Conservation (phyloP, 495 filamentous ascomycete genomes). For the Trichocladium uniseriatum region DNA sequence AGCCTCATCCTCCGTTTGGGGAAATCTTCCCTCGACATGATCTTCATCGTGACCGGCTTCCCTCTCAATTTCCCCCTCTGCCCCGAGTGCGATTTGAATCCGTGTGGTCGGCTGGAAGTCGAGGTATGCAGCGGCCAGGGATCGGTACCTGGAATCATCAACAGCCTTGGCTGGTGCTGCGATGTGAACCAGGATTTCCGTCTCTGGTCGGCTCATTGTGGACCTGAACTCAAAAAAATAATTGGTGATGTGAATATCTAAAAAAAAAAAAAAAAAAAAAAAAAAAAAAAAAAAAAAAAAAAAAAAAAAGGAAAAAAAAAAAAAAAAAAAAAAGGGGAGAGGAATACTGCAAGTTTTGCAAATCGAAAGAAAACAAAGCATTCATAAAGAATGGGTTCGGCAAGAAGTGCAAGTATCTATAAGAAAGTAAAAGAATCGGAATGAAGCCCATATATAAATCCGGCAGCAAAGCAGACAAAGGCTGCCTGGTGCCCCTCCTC, state of each 20-base stretch:
- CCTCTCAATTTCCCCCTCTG: not conserved
- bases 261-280: not conserved
- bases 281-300: not conserved
- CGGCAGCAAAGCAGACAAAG: not conserved
- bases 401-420: too few relatives aligned
- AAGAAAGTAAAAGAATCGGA: too few relatives aligned
- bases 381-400: too few relatives aligned
- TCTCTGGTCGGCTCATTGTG: slow-evolving; percentile 18
- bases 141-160: slow-evolving; percentile 57
- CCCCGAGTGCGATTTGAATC: not conserved
- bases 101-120: slow-evolving; percentile 39
- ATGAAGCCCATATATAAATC: too few relatives aligned
- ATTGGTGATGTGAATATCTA: not conserved
- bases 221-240: too few relatives aligned
- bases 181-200: slow-evolving; percentile 62
- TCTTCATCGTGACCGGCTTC: not conserved
- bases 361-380: too few relatives aligned
- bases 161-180: slow-evolving; percentile 49
- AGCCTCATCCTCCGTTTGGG: not conserved
- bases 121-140: slow-evolving; percentile 51
- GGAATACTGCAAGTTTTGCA: too few relatives aligned
- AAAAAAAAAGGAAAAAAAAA: not conserved
- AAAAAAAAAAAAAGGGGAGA: not conserved
- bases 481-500: not conserved
- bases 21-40: too few relatives aligned